Evolutionary conservation across 305 asterid genomes (phyloP), one percentile per base, ranked within the genome.

Genomic region (Ilex paraguariensis): DNA sequence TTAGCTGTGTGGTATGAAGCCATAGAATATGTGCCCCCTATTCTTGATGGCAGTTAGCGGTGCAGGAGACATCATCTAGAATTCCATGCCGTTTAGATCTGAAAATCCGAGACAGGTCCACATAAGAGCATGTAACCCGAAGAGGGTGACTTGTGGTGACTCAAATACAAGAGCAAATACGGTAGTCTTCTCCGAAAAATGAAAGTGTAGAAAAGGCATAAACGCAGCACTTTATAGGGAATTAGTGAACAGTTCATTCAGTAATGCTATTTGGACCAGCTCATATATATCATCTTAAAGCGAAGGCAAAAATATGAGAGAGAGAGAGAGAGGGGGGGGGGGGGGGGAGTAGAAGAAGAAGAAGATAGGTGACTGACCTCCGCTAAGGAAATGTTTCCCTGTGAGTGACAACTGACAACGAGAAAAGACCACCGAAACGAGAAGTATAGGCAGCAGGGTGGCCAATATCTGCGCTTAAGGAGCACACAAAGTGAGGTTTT

Each of bases 401-500:
- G 12, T 61, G 28, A 21, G 28, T 55, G 32, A 42, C 55, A 48
- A 30, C 28, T 55, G 64, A 68, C 62, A 64, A 76, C 68, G 78
- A 65, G 68, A 73, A 54, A 69, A 50, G 75, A 79, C 84, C 67
- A 73, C 49, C 39, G 62, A 60, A 65, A 54, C 11, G 64, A 68
- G 58, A 54, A 61, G 66, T 53, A 54, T 9, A 31, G 51, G 73
- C 21, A 72, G 69, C 51, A 62, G 62, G 31, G 57, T 45, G 54
- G 69, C 62, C 79, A 66, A 53, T 31, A 70, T 73, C 66, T 66
- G 64, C 70, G 70, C 21, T 72, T 62, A 57, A 63, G 62, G 57
- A 53, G 68, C 70, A 77, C 57, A 0, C 28, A 21, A 51, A 58
- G 73, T 76, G 73, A 54, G 71, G 70, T 72, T 60, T 75, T 52